Base-by-base conservation (phyloP, 2,329 filamentous ascomycete genomes). In the Colletotrichum chlorophyti region DNA sequence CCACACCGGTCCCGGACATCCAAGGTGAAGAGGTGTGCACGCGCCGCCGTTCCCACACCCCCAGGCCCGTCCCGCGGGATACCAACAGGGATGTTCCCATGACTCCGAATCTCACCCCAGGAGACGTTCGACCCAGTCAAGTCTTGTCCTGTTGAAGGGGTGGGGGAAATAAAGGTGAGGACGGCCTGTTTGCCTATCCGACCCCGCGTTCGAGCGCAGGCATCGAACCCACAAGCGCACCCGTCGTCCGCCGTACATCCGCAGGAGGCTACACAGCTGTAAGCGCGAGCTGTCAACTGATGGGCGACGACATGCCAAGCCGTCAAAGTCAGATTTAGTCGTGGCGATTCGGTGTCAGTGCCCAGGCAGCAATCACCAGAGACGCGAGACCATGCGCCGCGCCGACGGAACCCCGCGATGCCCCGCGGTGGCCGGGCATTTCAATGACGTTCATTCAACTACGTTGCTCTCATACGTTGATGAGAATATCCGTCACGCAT, bases 61-160 rank as follows among this genome's bases (percentile, higher is more conserved):
- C n/a, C n/a, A n/a, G 34, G 17, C 34, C 26, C 51, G 45, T 40
- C 19, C 38, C 32, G 32, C 17, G 32, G 29, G 24, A 3, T 17
- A 11, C 21, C 21, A 48, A 51, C 53, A 51, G 38, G 46, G 53
- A 51, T 31, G 17, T 14, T n/a, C 14, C 46, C 37, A 17, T 31
- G 19, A 11, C 17, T 7, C 11, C 17, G 34, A 15, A 37, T 37
- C 21, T 9, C 34, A 19, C 34, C 15, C 15, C 34, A 37, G 21
- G 34, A 9, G 21, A 15, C n/a, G n/a, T 37, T 15, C 8, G 21
- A 37, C 6, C 4, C 8, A 3, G 9, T 35, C 12, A 15, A 7
- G 9, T n/a, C 34, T 37, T 19, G 21, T n/a, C n/a, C n/a, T n/a
- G n/a, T n/a, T n/a, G n/a, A n/a, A n/a, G n/a, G 8, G 14, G 11